Evolutionary conservation across 2,329 filamentous ascomycete genomes (phyloP).

Genomic region (Xylariaceae sp.): DNA sequence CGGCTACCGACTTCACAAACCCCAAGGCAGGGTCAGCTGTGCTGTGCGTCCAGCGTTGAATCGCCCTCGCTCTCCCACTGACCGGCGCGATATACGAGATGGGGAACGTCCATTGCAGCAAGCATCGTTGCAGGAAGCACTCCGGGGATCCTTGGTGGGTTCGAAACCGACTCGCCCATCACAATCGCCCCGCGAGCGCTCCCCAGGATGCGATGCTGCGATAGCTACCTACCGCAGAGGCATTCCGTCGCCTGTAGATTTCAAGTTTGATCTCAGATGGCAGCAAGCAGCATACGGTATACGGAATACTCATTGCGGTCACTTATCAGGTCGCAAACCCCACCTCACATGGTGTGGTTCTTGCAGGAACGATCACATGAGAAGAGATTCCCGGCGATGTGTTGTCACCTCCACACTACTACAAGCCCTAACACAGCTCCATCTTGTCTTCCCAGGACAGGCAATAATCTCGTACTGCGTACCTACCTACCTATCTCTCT

Average conservation of each 20-base stretch:
- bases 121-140: background rate
- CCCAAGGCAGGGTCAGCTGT: constrained; percentile 2
- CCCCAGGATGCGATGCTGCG: background rate
- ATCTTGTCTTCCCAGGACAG: constrained; percentile 4
- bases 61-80: background rate
- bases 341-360: constrained; percentile 18
- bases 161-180: background rate
- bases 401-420: constrained; percentile 21
- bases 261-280: constrained; percentile 1
- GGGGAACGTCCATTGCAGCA: constrained; percentile 1
- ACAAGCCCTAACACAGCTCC: constrained; percentile 8
- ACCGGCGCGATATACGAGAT: background rate
- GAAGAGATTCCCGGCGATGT: constrained; percentile 15
- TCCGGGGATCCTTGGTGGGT: background rate
- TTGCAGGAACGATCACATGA: constrained; percentile 22
- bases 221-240: background rate
- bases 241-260: constrained; percentile 2
- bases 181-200: background rate
- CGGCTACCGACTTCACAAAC: constrained; percentile 7
- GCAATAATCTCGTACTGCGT: constrained; percentile 16
- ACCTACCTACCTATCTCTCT: constrained; percentile 6
- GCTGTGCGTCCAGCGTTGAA: constrained; percentile 2
- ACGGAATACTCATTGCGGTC: constrained; percentile 5
- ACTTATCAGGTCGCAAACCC: constrained; percentile 12
- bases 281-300: constrained; percentile 2